Conservation (phyloP, 2,329 filamentous ascomycete genomes). For the Colletotrichum cordylinicola region DNA sequence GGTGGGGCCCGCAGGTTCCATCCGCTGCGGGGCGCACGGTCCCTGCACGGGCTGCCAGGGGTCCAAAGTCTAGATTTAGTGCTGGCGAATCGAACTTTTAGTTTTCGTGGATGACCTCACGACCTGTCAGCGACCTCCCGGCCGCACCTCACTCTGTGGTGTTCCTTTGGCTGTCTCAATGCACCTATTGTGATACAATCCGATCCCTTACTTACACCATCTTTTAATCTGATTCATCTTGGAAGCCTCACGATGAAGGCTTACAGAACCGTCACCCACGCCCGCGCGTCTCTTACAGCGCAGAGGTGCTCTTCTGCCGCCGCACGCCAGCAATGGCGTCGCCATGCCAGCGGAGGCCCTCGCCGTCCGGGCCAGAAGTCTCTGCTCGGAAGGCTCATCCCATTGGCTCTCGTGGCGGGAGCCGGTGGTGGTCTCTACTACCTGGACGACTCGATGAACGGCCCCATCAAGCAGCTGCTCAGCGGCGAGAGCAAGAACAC, state of each 20-base stretch:
- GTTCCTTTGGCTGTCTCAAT: background rate
- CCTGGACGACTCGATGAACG: slow-evolving; percentile 27
- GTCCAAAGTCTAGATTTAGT: slow-evolving; percentile 16
- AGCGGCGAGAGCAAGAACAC: background rate
- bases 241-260: slow-evolving; percentile 8
- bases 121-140: slow-evolving; percentile 17
- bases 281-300: slow-evolving; percentile 17
- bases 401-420: slow-evolving; percentile 25
- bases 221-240: background rate
- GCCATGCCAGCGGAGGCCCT: slow-evolving; percentile 6
- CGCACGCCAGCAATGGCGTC: slow-evolving; percentile 3
- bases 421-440: slow-evolving; percentile 43
- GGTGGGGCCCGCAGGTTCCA: slow-evolving; percentile 1
- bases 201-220: background rate
- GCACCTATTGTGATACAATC: background rate
- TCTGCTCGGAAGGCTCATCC: background rate
- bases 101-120: slow-evolving; percentile 25
- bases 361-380: background rate
- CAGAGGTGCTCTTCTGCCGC: slow-evolving; percentile 5
- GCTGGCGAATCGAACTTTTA: slow-evolving; percentile 21
- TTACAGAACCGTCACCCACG: slow-evolving; percentile 7
- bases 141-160: background rate
- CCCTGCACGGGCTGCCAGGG: slow-evolving; percentile 1
- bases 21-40: slow-evolving; percentile 18
- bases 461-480: slow-evolving; percentile 10